Conservation (phyloP, 805 yeast genomes). For the Brettanomyces sp. region DNA sequence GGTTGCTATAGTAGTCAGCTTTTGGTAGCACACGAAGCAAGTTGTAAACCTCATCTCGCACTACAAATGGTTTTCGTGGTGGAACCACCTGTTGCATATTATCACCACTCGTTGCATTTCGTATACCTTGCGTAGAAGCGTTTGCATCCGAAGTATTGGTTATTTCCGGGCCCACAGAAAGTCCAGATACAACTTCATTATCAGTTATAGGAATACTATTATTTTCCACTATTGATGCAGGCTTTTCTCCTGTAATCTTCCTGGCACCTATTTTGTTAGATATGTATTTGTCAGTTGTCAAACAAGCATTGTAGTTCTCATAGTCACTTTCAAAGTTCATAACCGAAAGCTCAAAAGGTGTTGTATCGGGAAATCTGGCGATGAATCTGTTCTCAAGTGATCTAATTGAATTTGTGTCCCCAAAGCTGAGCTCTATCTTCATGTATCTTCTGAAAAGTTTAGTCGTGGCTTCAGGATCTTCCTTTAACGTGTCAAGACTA, state of each 20-base stretch:
- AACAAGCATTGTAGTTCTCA: constrained; percentile 23
- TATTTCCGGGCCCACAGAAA: too few species aligned
- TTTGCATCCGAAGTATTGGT: too few species aligned
- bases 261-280: constrained; percentile 7
- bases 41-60: constrained; percentile 36
- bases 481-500: constrained; percentile 47
- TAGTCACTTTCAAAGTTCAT: constrained; percentile 12
- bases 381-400: constrained; percentile 59
- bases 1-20: constrained; percentile 39
- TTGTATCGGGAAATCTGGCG: constrained; percentile 56
- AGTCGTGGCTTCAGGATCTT: constrained; percentile 30
- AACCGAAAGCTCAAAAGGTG: constrained; percentile 19
- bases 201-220: background rate
- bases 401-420: constrained; percentile 59
- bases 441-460: constrained; percentile 51
- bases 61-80: constrained; percentile 15
- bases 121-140: background rate
- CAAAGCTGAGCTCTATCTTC: constrained; percentile 58
- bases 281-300: constrained; percentile 24
- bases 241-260: background rate
- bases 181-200: background rate
- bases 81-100: background rate
- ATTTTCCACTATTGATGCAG: background rate
- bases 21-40: constrained; percentile 53
- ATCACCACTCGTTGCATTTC: background rate